phyloP scores from a whole-genome alignment of 2,329 filamentous ascomycete genomes.

The Tricladium varicosporioides region DNA sequence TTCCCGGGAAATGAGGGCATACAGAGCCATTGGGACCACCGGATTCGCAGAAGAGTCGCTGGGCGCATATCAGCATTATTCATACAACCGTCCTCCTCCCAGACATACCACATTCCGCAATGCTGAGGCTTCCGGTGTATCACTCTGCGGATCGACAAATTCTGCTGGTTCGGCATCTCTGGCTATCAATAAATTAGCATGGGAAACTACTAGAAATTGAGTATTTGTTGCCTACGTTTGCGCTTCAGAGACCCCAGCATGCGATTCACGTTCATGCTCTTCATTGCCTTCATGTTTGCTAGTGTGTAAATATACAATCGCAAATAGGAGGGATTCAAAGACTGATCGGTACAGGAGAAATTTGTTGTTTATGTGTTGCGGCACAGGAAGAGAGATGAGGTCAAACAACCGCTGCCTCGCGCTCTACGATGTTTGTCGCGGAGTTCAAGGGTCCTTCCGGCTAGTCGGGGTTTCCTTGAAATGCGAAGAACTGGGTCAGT shows the following conservation, averaged over 20 bases:
- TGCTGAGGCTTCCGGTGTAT: conserved; percentile 67
- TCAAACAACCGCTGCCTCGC: not conserved
- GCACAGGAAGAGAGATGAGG: not conserved
- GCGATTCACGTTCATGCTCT: conserved; percentile 34
- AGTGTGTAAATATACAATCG: not conserved
- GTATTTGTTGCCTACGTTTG: conserved; percentile 21
- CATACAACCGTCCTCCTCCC: conserved; percentile 3
- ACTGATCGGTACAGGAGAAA: not conserved
- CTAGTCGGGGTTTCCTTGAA: too few species aligned
- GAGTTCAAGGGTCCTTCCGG: not conserved
- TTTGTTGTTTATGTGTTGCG: not conserved
- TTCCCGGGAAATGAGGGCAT: conserved; percentile 30
- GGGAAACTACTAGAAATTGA: not conserved
- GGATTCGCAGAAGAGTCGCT: conserved; percentile 82
- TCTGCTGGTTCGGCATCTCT: conserved; percentile 17
- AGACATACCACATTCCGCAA: conserved; percentile 62
- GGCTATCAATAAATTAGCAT: conserved; percentile 1
- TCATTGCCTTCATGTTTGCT: conserved; percentile 35
- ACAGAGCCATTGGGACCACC: conserved; percentile 57
- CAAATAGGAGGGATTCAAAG: too few species aligned
- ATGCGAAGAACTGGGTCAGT: too few species aligned
- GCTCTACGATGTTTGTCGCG: not conserved
- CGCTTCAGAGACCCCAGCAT: conserved; percentile 34
- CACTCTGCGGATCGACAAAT: conserved; percentile 37
- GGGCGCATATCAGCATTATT: conserved; percentile 16